These are phyloP conservation scores for Mycena sanguinolenta DNA, from an alignment of 768 basidiomycete species.

Conservation along the genomic window DNA sequence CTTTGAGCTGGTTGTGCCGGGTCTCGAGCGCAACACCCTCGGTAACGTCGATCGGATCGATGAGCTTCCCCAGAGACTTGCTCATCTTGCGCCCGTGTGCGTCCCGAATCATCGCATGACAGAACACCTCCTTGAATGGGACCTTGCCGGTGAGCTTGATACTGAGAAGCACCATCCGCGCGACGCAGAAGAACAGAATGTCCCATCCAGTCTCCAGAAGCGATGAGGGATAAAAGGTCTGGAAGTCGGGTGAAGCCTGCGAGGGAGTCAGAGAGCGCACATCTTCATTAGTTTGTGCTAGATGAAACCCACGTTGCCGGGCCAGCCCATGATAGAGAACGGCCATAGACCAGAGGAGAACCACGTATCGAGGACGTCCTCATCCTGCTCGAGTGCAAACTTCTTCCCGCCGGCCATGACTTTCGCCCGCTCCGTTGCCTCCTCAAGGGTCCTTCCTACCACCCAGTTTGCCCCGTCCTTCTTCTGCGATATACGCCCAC, in stretches of 20 bases:
- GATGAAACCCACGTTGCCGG: conserved; percentile 72
- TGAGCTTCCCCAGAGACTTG: conserved; percentile 97
- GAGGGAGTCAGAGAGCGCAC: conserved; percentile 12
- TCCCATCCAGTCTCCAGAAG: conserved; percentile 99
- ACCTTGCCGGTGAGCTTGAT: conserved; percentile 89
- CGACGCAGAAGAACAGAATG: conserved; percentile 99
- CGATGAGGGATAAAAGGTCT: conserved; percentile 88
- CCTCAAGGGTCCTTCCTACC: conserved; percentile 81
- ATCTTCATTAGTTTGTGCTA: background rate
- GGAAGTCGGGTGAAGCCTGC: conserved; percentile 75
- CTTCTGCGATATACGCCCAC: conserved; percentile 53
- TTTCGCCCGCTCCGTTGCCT: conserved; percentile 84
- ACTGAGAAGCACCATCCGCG: conserved; percentile 96
- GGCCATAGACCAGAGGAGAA: conserved; percentile 99
- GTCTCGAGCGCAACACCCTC: conserved; percentile 84
- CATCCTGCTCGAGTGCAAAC: conserved; percentile 91
- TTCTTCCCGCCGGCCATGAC: conserved; percentile 72
- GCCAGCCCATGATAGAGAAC: conserved; percentile 98
- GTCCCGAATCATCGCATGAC: conserved; percentile 99
- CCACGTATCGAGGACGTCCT: conserved; percentile 99
- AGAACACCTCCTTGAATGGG: conserved; percentile 96
- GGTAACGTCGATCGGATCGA: conserved; percentile 96
- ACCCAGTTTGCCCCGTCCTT: conserved; percentile 91
- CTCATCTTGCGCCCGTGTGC: conserved; percentile 99
- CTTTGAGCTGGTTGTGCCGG: conserved; percentile 86